Evolutionary conservation across 805 yeast species (phyloP).

Genomic region (Yamadazyma phyllophila): DNA sequence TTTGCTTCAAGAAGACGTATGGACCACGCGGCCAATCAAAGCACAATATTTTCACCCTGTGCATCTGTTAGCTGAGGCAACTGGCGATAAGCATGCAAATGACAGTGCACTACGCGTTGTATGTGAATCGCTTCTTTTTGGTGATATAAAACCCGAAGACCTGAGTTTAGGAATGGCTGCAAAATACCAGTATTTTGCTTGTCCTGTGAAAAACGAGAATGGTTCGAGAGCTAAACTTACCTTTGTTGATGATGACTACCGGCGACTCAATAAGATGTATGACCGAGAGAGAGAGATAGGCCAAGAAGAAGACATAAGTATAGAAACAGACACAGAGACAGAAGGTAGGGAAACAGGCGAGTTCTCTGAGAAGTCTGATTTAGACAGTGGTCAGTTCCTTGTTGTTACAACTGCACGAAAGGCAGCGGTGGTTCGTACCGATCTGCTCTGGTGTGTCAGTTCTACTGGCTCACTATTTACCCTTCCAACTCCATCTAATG

Average conservation of each 20-base stretch:
- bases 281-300: conserved; percentile 1
- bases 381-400: conserved; percentile 17
- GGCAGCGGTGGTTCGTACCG: conserved; percentile 45
- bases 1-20: conserved; percentile 46
- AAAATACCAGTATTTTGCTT: conserved; percentile 33
- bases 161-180: conserved; percentile 32
- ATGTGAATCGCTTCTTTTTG: conserved; percentile 40
- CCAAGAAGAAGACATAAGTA: neutral
- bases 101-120: conserved; percentile 26
- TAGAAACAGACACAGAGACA: neutral
- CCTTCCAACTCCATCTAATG: conserved; percentile 32
- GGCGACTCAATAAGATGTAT: conserved; percentile 28
- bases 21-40: conserved; percentile 49
- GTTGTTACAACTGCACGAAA: conserved; percentile 42
- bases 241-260: conserved; percentile 32
- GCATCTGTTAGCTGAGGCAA: conserved; percentile 41
- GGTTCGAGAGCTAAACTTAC: conserved; percentile 17
- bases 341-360: neutral
- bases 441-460: conserved; percentile 47
- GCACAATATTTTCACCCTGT: conserved; percentile 48
- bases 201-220: conserved; percentile 16
- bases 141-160: neutral
- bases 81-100: conserved; percentile 46
- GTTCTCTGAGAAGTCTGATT: neutral
- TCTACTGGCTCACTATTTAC: conserved; percentile 44